A percentile compares a stretch with the other conserved stretches of the same genome.
These are phyloP conservation scores for Neofusicoccum ribis DNA, from an alignment of 2,329 filamentous ascomycete genomes.

Conservation along the genomic window DNA sequence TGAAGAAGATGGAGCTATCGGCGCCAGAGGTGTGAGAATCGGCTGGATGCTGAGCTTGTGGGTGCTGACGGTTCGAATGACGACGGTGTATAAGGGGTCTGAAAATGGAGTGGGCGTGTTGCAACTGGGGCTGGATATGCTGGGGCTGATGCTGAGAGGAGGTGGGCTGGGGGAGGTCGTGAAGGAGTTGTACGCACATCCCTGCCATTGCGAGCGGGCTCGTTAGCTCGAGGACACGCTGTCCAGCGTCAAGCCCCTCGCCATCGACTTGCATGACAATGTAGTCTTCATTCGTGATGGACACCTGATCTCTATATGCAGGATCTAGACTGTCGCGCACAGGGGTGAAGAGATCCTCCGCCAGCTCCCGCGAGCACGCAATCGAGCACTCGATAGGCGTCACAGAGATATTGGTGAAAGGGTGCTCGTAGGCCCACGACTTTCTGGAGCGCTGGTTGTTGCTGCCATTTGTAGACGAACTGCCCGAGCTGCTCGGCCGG, in stretches of 20 bases:
- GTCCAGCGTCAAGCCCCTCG: slow-evolving; percentile 86
- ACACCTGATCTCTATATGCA: slow-evolving; percentile 50
- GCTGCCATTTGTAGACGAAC: slow-evolving; percentile 29
- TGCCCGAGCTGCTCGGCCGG: slow-evolving; percentile 24
- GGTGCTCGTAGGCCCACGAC: slow-evolving; percentile 59
- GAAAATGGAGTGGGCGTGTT: background rate
- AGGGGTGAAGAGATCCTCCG: slow-evolving; percentile 73
- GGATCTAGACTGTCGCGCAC: slow-evolving; percentile 64
- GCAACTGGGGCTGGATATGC: background rate
- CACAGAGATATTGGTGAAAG: slow-evolving; percentile 90
- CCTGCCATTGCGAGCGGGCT: slow-evolving; percentile 87
- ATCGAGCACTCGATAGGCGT: slow-evolving; percentile 92
- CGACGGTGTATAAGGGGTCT: background rate
- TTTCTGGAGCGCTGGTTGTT: slow-evolving; percentile 32
- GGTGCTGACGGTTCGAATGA: background rate
- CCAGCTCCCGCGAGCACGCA: slow-evolving; percentile 77
- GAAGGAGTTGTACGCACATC: slow-evolving; percentile 56
- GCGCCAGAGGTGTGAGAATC: slow-evolving; percentile 23
- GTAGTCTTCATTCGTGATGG: slow-evolving; percentile 80
- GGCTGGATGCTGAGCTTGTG: background rate
- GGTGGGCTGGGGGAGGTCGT: slow-evolving; percentile 6
- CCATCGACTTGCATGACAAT: slow-evolving; percentile 87
- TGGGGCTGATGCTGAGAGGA: background rate
- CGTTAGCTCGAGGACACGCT: slow-evolving; percentile 87
- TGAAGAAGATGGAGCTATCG: slow-evolving; percentile 85